phyloP scores from a whole-genome alignment of 352 stramenopile species.

The Pythium coloratum region DNA sequence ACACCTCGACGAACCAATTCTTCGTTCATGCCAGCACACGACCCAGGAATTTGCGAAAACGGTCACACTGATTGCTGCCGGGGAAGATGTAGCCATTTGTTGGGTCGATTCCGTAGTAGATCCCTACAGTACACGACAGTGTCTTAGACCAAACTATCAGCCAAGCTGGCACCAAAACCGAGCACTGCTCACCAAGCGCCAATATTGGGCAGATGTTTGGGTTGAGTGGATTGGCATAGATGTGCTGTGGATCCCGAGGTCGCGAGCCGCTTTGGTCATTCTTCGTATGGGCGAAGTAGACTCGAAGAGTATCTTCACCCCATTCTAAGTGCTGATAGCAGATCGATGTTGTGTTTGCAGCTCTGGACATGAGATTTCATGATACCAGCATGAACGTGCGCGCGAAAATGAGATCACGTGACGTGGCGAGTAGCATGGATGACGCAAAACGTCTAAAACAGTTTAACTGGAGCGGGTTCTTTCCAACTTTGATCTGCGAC shows the following conservation, averaged over 20 bases:
- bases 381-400: slow-evolving; percentile 25
- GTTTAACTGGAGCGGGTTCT: slow-evolving; percentile 18
- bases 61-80: slow-evolving; percentile 26
- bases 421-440: slow-evolving; percentile 11
- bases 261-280: slow-evolving; percentile 29
- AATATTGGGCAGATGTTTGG: slow-evolving; percentile 36
- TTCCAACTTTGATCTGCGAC: slow-evolving; percentile 10
- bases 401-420: slow-evolving; percentile 24
- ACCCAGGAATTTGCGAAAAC: slow-evolving; percentile 22
- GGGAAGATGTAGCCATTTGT: slow-evolving; percentile 20
- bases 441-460: slow-evolving; percentile 11
- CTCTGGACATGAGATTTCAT: slow-evolving; percentile 31
- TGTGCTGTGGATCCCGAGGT: slow-evolving; percentile 29
- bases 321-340: slow-evolving; percentile 30
- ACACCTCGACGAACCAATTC: slow-evolving; percentile 25
- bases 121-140: not conserved
- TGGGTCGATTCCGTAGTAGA: slow-evolving; percentile 19
- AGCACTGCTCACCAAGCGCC: slow-evolving; percentile 24
- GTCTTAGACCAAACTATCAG: no score
- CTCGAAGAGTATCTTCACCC: slow-evolving; percentile 31
- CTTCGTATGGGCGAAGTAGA: slow-evolving; percentile 43
- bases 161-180: no score
- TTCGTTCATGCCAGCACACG: slow-evolving; percentile 7
- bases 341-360: slow-evolving; percentile 20
- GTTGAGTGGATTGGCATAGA: slow-evolving; percentile 33